These are phyloP conservation scores for Suillus paluster DNA, from an alignment of 768 basidiomycete species.

Conservation along the genomic window DNA sequence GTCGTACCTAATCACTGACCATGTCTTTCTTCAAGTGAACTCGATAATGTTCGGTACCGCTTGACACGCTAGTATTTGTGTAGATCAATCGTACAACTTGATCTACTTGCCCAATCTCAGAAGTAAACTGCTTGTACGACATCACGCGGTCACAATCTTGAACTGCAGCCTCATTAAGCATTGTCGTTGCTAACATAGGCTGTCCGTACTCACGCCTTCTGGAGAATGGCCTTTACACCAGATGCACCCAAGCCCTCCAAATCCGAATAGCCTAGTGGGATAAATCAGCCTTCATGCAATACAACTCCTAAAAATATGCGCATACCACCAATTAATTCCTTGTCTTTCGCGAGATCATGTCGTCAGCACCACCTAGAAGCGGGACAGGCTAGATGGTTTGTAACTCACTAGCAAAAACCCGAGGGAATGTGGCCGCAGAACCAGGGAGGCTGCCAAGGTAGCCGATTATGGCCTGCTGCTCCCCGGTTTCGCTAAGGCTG, in stretches of 20 bases:
- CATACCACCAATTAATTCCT: neutral
- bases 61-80: too few relatives aligned
- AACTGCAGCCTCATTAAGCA: neutral
- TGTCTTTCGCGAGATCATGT: neutral
- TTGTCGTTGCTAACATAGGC: neutral
- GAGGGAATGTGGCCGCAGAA: constrained; percentile 3
- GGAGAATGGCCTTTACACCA: neutral
- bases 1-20: too few relatives aligned
- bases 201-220: neutral
- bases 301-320: neutral
- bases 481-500: constrained; percentile 5
- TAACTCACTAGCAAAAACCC: constrained; percentile 6
- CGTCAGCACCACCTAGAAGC: neutral
- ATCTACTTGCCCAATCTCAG: too few relatives aligned
- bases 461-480: constrained; percentile 1
- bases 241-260: neutral
- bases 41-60: too few relatives aligned
- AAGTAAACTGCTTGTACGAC: constrained; percentile 6
- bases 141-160: constrained; percentile 2
- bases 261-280: constrained; percentile 1
- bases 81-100: too few relatives aligned
- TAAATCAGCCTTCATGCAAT: neutral
- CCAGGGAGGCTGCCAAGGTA: constrained; percentile 1
- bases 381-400: neutral
- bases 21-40: too few relatives aligned